Conservation (phyloP, 345 rosid genomes). For the Arabidopsis suecica region DNA sequence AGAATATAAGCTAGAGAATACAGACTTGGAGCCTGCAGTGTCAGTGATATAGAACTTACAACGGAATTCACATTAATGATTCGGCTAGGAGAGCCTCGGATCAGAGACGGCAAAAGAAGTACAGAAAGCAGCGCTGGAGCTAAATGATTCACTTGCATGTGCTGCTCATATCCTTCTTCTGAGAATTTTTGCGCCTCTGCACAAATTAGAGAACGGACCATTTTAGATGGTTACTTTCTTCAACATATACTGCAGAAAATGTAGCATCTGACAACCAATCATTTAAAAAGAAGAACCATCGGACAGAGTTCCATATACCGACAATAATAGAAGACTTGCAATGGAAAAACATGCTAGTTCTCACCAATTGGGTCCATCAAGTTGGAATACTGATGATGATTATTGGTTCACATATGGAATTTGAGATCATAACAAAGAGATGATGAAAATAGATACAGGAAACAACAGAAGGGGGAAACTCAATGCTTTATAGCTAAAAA, state of each 20-base stretch:
- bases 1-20: constrained; percentile 5
- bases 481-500: background rate
- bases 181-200: constrained; percentile 89
- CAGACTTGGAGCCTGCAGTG: constrained; percentile 8
- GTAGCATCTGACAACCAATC: background rate
- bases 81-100: constrained; percentile 95
- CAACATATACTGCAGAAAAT: constrained; percentile 18
- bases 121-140: constrained; percentile 91
- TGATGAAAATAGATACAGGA: constrained; percentile 1
- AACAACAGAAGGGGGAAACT: background rate
- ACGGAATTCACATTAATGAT: constrained; percentile 92
- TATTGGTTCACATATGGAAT: background rate
- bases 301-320: constrained; percentile 8
- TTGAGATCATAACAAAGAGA: constrained; percentile 15
- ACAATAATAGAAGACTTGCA: constrained; percentile 8
- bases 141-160: constrained; percentile 98
- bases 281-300: background rate
- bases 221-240: constrained; percentile 9
- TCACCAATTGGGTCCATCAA: background rate
- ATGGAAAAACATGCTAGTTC: background rate
- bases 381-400: background rate
- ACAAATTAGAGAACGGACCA: constrained; percentile 28
- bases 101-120: constrained; percentile 88
- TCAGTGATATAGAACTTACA: constrained; percentile 62
- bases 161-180: constrained; percentile 87